These are phyloP conservation scores for Phytophthora tentaculata DNA, from an alignment of 352 stramenopile genomes.

Conservation along the genomic window DNA sequence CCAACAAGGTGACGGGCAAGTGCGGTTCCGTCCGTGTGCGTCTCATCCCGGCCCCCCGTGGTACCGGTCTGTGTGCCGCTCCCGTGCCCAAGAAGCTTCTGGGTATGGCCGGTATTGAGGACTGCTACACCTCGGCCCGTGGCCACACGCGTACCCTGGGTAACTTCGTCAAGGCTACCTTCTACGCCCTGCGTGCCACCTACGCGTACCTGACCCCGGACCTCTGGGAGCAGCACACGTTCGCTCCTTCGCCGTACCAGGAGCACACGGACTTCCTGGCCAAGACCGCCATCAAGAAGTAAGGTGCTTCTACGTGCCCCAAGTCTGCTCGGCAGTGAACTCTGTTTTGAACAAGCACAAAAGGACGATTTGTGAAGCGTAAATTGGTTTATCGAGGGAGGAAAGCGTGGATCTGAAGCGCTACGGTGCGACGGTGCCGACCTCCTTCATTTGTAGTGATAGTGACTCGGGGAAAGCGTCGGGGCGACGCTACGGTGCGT, in stretches of 20 bases:
- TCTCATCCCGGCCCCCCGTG: constrained; percentile 99
- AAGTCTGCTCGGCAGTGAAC: constrained; percentile 31
- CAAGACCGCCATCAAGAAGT: constrained; percentile 95
- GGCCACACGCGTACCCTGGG: constrained; percentile 99
- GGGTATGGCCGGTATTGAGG: constrained; percentile 98
- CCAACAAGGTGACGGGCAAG: constrained; percentile 99
- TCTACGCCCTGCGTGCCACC: constrained; percentile 97
- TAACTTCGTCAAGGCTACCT: constrained; percentile 99
- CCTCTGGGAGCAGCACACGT: constrained; percentile 97
- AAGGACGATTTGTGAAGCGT: constrained; percentile 30
- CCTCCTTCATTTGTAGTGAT: constrained; percentile 65
- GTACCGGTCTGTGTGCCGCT: constrained; percentile 99
- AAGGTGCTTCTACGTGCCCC: constrained; percentile 36
- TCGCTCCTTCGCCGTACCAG: constrained; percentile 96
- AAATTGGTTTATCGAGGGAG: constrained; percentile 46
- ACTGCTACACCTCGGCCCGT: constrained; percentile 96
- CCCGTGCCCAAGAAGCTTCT: constrained; percentile 99
- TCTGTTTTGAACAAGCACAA: constrained; percentile 36
- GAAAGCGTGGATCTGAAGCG: constrained; percentile 85
- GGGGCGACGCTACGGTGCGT: constrained; percentile 91
- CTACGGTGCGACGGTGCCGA: constrained; percentile 92
- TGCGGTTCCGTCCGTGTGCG: constrained; percentile 99
- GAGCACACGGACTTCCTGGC: constrained; percentile 99
- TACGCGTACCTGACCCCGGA: constrained; percentile 99
- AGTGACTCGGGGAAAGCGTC: constrained; percentile 70